These are phyloP conservation scores for Alternaria alternata DNA, from an alignment of 2,329 filamentous ascomycete species.

Conservation along the genomic window DNA sequence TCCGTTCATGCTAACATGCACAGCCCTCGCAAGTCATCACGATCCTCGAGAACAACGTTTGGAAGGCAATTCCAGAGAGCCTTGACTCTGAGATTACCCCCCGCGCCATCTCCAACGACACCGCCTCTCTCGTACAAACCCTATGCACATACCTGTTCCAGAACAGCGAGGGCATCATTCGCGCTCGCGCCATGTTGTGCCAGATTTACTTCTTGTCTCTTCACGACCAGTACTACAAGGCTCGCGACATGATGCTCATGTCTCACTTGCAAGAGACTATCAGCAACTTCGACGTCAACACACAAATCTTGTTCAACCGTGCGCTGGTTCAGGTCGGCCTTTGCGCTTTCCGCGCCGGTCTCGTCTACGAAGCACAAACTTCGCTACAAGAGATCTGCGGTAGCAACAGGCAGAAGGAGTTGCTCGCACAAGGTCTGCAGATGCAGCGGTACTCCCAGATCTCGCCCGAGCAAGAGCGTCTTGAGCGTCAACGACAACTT, in stretches of 20 bases:
- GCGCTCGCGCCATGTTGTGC: conserved; percentile 95
- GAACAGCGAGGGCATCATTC: conserved; percentile 93
- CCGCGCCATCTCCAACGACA: conserved; percentile 72
- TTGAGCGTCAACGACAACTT: conserved; percentile 95
- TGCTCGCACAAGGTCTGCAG: conserved; percentile 96
- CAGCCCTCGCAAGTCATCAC: conserved; percentile 88
- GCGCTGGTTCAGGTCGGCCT: conserved; percentile 97
- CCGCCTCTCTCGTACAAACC: conserved; percentile 78
- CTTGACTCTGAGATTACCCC: conserved; percentile 85
- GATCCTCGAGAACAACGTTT: conserved; percentile 93
- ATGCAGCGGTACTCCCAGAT: conserved; percentile 97
- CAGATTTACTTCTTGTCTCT: conserved; percentile 98
- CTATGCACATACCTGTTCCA: conserved; percentile 96
- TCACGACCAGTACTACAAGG: conserved; percentile 97
- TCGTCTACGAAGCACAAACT: conserved; percentile 97
- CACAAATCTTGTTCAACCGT: conserved; percentile 98
- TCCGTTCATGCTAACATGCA: conserved; percentile 30
- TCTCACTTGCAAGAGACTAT: conserved; percentile 98
- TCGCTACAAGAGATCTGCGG: conserved; percentile 98
- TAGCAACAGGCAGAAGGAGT: conserved; percentile 95
- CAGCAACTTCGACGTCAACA: conserved; percentile 93
- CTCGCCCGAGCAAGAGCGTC: conserved; percentile 94
- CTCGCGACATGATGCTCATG: conserved; percentile 99
- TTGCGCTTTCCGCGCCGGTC: conserved; percentile 95
- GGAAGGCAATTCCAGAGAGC: conserved; percentile 76